These are phyloP conservation scores for Areca catechu DNA, from an alignment of 176 grass and related monocot genomes.

Conservation along the genomic window DNA sequence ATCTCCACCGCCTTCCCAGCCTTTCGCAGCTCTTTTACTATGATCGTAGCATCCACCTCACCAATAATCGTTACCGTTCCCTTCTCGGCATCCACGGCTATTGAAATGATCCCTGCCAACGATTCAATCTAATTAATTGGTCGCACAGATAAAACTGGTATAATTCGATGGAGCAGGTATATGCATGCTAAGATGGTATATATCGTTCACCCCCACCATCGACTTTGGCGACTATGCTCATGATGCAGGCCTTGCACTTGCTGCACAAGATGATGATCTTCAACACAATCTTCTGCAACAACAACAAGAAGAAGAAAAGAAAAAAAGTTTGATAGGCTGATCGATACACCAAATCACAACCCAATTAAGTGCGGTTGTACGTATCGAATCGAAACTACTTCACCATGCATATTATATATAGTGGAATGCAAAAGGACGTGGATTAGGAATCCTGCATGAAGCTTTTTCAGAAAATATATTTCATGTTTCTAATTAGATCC, in stretches of 20 bases:
- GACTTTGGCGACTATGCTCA: conserved; percentile 27
- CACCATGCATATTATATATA: too few relatives aligned
- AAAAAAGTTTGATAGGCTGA: background rate
- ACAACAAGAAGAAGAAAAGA: background rate
- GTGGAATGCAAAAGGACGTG: too few relatives aligned
- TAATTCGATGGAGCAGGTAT: too few relatives aligned
- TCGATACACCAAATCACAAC: too few relatives aligned
- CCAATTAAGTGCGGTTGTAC: too few relatives aligned
- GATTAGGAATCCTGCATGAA: too few relatives aligned
- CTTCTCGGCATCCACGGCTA: conserved; percentile 45
- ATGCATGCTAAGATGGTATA: too few relatives aligned
- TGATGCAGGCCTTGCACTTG: conserved; percentile 38
- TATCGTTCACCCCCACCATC: conserved; percentile 14
- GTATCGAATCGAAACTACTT: too few relatives aligned
- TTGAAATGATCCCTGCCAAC: conserved; percentile 44
- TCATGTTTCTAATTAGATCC: too few relatives aligned
- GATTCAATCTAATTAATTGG: too few relatives aligned
- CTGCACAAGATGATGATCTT: conserved; percentile 35
- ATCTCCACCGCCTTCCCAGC: conserved; percentile 20
- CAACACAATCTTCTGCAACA: conserved; percentile 61
- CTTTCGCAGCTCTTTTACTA: conserved; percentile 39
- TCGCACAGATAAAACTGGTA: too few relatives aligned
- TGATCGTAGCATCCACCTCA: conserved; percentile 36
- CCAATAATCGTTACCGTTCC: conserved; percentile 49
- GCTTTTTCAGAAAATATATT: too few relatives aligned